Evolutionary conservation across 129 eudicot genomes (phyloP).

Genomic region (Flaveria brownii): DNA sequence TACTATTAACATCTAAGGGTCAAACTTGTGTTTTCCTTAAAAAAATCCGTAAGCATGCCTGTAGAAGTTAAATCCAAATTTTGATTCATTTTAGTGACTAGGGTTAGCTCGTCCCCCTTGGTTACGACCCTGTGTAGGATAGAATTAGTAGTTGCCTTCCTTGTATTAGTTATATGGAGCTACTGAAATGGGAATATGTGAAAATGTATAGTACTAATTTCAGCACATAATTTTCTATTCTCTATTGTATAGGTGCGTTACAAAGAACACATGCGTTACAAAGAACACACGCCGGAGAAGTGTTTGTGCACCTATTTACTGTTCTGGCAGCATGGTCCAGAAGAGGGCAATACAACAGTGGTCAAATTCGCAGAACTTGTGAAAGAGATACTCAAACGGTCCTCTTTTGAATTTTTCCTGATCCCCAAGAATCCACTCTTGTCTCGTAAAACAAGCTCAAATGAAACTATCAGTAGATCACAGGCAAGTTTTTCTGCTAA

Average conservation of each 20-base stretch:
- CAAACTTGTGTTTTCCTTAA: too few relatives aligned
- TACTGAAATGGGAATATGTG: background rate
- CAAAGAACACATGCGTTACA: too few relatives aligned
- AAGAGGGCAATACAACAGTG: constrained; percentile 46
- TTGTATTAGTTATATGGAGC: background rate
- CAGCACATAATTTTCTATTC: background rate
- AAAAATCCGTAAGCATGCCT: too few relatives aligned
- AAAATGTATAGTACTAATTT: background rate
- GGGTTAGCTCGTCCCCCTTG: too few relatives aligned
- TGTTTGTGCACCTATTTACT: constrained; percentile 63
- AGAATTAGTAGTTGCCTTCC: background rate
- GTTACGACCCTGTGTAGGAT: background rate
- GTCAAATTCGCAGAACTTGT: constrained; percentile 39
- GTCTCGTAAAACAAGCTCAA: constrained; percentile 26
- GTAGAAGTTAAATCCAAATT: too few relatives aligned
- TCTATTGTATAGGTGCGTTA: constrained; percentile 48
- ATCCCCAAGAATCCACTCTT: constrained; percentile 29
- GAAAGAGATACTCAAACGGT: constrained; percentile 40
- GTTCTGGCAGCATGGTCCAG: constrained; percentile 73
- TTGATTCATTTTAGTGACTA: too few relatives aligned
- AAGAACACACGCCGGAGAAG: constrained; percentile 49
- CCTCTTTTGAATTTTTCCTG: constrained; percentile 23
- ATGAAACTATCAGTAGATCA: constrained; percentile 15
- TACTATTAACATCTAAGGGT: too few relatives aligned
- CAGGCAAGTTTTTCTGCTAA: constrained; percentile 43